phyloP scores from a whole-genome alignment of 495 filamentous ascomycete genomes.

The Penicillium coffeae region DNA sequence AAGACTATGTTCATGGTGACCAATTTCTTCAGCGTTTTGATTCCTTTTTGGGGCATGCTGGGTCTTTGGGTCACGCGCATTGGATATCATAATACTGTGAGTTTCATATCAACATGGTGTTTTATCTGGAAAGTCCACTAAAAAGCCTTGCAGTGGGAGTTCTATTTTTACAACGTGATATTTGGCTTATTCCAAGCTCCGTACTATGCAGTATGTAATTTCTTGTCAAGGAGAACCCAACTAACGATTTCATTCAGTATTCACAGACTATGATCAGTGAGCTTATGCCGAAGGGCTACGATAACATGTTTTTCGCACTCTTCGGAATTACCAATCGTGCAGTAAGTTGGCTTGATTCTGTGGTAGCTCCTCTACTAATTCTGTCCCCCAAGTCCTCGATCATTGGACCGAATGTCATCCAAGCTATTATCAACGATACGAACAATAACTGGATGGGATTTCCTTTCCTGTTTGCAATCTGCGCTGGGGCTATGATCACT shows the following conservation, averaged over 20 bases:
- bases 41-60: conserved; percentile 51
- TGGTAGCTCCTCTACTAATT: background rate
- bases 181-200: conserved; percentile 50
- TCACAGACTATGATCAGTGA: conserved; percentile 54
- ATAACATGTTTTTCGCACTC: conserved; percentile 52
- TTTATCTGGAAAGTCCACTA: conserved; percentile 1
- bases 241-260: conserved; percentile 28
- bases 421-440: conserved; percentile 47
- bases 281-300: conserved; percentile 47
- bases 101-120: conserved; percentile 1
- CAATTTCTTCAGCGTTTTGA: conserved; percentile 46
- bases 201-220: conserved; percentile 41
- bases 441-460: conserved; percentile 52
- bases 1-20: conserved; percentile 50
- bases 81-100: conserved; percentile 44
- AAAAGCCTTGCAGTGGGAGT: conserved; percentile 36
- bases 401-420: conserved; percentile 48
- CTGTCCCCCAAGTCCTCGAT: conserved; percentile 39
- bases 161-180: conserved; percentile 49
- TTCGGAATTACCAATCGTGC: conserved; percentile 52
- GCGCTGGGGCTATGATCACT: conserved; percentile 35
- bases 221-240: background rate
- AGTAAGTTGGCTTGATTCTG: conserved; percentile 23
- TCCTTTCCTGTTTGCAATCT: conserved; percentile 46
- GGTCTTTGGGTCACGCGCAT: conserved; percentile 45